Evolutionary conservation across 2,329 filamentous ascomycete genomes (phyloP).

Genomic region (Knufia petricola): DNA sequence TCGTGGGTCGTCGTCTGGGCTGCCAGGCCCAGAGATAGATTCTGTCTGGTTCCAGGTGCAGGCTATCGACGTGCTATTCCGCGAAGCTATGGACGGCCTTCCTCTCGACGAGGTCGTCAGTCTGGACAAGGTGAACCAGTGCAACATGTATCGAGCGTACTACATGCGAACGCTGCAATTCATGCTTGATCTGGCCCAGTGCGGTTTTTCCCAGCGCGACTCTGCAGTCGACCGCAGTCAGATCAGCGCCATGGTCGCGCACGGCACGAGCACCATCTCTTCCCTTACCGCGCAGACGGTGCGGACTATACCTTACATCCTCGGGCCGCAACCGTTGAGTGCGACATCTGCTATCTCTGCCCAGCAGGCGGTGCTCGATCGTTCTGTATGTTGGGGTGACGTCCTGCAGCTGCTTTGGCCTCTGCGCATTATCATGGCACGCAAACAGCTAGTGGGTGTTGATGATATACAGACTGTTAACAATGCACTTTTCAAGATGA

Average conservation of each 20-base stretch:
- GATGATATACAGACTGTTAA: background rate
- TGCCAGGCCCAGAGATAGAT: background rate
- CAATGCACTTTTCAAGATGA: background rate
- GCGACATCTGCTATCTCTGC: background rate
- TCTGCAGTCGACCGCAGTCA: background rate
- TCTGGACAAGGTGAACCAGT: background rate
- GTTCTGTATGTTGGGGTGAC: slow-evolving; percentile 13
- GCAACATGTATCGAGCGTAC: slow-evolving; percentile 8
- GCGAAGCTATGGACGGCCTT: slow-evolving; percentile 1
- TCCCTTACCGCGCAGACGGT: background rate
- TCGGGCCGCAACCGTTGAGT: slow-evolving; percentile 11
- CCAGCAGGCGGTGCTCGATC: background rate
- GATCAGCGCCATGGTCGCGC: slow-evolving; percentile 4
- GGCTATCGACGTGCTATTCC: slow-evolving; percentile 8
- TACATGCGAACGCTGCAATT: slow-evolving; percentile 14
- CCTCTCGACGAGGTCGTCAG: background rate
- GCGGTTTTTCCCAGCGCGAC: slow-evolving; percentile 8
- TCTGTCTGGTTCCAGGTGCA: slow-evolving; percentile 6
- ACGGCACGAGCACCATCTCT: background rate
- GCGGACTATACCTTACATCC: slow-evolving; percentile 1
- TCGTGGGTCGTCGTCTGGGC: background rate
- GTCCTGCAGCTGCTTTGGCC: slow-evolving; percentile 18
- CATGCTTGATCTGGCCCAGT: slow-evolving; percentile 13
- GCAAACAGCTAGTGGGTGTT: background rate
- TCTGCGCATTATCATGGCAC: slow-evolving; percentile 9